Evolutionary conservation across 345 rosid genomes (phyloP).

Genomic region (Clausena lansium): DNA sequence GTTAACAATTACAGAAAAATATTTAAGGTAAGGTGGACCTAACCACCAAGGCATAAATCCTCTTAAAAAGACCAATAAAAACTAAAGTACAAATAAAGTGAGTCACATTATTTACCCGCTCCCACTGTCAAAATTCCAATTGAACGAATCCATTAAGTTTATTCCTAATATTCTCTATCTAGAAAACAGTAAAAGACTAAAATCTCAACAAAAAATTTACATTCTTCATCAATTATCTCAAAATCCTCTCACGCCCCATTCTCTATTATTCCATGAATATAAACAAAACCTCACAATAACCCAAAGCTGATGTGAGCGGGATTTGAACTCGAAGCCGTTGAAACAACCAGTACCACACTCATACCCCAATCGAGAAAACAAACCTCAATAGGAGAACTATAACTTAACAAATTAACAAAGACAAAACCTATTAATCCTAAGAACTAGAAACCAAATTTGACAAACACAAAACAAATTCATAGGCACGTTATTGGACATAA

Average conservation of each 20-base stretch:
- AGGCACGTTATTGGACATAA: not conserved
- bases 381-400: not conserved
- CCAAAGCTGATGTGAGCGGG: no score
- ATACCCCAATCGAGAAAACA: not conserved
- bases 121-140: slow-evolving; percentile 7
- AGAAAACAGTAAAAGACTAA: slow-evolving; percentile 16
- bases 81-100: slow-evolving; percentile 20
- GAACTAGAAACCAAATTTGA: not conserved
- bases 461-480: not conserved
- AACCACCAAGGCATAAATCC: slow-evolving; percentile 1
- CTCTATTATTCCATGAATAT: not conserved
- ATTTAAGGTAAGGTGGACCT: slow-evolving; percentile 18
- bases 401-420: not conserved
- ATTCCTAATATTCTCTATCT: slow-evolving; percentile 16
- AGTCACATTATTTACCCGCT: slow-evolving; percentile 14
- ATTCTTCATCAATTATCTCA: not conserved
- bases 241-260: not conserved
- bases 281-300: no score
- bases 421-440: not conserved
- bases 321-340: no score
- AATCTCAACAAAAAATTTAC: not conserved
- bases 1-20: not conserved
- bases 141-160: not conserved
- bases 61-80: slow-evolving; percentile 28
- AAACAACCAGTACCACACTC: no score